A percentile compares a stretch with the other conserved stretches of the same genome.
Evolutionary conservation across 805 yeast genomes (phyloP).

Genomic region (Kuraishia floccosa): DNA sequence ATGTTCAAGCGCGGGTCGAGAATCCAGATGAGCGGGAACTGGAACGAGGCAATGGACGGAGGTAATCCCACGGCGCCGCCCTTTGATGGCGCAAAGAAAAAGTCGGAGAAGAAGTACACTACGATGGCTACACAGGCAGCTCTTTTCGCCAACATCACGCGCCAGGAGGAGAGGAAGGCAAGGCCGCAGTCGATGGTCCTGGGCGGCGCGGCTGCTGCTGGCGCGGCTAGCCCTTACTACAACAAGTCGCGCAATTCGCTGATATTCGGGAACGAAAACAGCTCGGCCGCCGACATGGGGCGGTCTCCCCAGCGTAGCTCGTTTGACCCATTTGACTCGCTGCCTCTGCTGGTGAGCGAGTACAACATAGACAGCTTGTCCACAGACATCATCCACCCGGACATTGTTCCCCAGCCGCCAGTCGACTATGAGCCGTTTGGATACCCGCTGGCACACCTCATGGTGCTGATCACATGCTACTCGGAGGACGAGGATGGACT

Average conservation of each 20-base stretch:
- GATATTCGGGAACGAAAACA: too few species aligned
- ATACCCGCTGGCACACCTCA: slow-evolving; percentile 64
- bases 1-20: slow-evolving; percentile 25
- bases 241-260: not conserved
- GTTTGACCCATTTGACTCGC: too few species aligned
- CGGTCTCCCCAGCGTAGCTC: too few species aligned
- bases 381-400: slow-evolving; percentile 55
- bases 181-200: slow-evolving; percentile 5
- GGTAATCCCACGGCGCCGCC: too few species aligned
- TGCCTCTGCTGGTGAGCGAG: too few species aligned
- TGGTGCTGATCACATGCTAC: slow-evolving; percentile 83
- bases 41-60: too few species aligned
- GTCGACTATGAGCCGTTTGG: slow-evolving; percentile 79
- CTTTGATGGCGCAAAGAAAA: too few species aligned
- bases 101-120: too few species aligned
- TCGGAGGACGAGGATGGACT: slow-evolving; percentile 86
- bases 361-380: slow-evolving; percentile 27
- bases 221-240: slow-evolving; percentile 18
- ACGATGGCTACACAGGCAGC: slow-evolving; percentile 66
- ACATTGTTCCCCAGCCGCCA: slow-evolving; percentile 87
- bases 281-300: too few species aligned
- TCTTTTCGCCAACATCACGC: too few species aligned
- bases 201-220: slow-evolving; percentile 8
- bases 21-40: too few species aligned
- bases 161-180: too few species aligned